Evolutionary conservation across 164 flowering plant genomes (phyloP).

Genomic region (Magnolia kwangsiensis): DNA sequence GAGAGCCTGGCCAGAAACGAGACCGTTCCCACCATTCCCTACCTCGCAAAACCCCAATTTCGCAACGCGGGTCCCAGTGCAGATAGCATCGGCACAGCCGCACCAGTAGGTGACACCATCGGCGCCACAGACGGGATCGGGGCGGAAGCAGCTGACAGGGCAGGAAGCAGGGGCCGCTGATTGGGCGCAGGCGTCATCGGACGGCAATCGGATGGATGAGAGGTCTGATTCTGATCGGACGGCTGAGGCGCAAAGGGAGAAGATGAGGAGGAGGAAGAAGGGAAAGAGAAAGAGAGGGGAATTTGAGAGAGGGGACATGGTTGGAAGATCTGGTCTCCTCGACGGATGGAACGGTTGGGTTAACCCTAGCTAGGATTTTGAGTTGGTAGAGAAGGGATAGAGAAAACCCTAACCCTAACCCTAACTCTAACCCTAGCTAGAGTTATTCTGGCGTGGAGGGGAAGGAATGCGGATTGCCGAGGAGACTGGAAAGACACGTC

Average conservation of each 20-base stretch:
- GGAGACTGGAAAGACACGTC: no score
- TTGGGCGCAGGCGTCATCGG: constrained; percentile 21
- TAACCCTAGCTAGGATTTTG: background rate
- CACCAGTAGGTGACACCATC: constrained; percentile 81
- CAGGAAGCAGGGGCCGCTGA: constrained; percentile 25
- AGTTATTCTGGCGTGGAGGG: no score
- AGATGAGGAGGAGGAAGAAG: background rate
- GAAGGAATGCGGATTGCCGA: no score
- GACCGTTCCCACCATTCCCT: constrained; percentile 41
- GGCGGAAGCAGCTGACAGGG: constrained; percentile 56
- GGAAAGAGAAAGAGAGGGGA: background rate
- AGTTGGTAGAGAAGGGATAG: background rate
- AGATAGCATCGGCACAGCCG: constrained; percentile 60
- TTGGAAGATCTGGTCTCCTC: background rate
- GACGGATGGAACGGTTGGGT: background rate
- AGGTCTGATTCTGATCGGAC: constrained; percentile 4
- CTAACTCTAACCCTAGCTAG: no score
- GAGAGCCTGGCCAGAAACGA: constrained; percentile 53
- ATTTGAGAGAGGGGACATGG: background rate
- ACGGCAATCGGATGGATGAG: constrained; percentile 14
- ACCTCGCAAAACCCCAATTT: constrained; percentile 58
- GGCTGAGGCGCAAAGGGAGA: constrained; percentile 5
- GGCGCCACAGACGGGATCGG: constrained; percentile 71
- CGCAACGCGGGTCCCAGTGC: constrained; percentile 47
- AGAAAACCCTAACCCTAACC: background rate